Conservation (phyloP, 148 eudicot species). For the Camellia sinensis region DNA sequence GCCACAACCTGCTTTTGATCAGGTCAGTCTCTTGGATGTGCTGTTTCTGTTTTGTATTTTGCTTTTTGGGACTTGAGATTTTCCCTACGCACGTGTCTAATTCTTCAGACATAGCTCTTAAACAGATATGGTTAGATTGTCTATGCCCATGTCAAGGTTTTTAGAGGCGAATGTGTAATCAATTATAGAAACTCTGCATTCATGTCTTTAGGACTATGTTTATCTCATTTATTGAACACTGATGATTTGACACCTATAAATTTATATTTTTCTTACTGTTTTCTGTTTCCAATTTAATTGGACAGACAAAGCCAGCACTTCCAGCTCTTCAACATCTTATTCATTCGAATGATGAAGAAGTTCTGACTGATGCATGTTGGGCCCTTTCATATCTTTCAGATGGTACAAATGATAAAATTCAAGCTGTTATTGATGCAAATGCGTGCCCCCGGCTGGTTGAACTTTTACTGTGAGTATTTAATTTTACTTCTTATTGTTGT, state of each 20-base stretch:
- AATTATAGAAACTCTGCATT: too few relatives aligned
- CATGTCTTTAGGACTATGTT: neutral
- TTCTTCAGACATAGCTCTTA: neutral
- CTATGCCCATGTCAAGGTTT: too few relatives aligned
- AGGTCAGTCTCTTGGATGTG: constrained; percentile 20
- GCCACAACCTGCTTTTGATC: constrained; percentile 46
- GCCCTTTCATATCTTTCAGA: constrained; percentile 53
- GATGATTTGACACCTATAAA: neutral
- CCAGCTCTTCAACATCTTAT: constrained; percentile 41
- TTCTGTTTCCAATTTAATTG: neutral
- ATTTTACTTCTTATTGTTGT: neutral
- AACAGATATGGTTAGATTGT: neutral
- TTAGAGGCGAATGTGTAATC: too few relatives aligned
- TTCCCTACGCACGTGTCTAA: neutral
- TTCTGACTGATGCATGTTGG: constrained; percentile 51
- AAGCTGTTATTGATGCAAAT: constrained; percentile 45
- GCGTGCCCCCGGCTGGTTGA: constrained; percentile 44
- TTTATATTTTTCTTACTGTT: neutral
- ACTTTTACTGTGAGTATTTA: constrained; percentile 34
- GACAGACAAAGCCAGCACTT: constrained; percentile 44
- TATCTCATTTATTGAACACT: neutral
- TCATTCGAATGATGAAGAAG: constrained; percentile 49
- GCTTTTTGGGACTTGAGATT: neutral
- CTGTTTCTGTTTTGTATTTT: neutral
- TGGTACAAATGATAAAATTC: constrained; percentile 47